These are phyloP conservation scores for Hymenoscyphus fraxineus DNA, from an alignment of 2,329 filamentous ascomycete genomes.

Conservation along the genomic window DNA sequence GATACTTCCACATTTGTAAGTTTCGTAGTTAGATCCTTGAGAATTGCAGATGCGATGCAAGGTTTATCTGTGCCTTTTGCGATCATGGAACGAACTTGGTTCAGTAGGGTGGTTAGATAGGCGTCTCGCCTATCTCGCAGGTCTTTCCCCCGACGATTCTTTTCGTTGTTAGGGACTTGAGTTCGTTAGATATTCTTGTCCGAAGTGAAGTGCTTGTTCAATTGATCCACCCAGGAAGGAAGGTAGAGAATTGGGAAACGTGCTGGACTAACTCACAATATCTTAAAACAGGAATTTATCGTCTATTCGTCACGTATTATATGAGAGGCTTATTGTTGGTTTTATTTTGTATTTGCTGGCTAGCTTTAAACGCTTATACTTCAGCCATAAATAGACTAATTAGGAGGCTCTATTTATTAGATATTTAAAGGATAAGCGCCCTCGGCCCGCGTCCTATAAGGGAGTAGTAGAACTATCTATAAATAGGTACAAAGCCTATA, in stretches of 20 bases:
- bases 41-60: constrained; percentile 50
- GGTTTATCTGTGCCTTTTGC: constrained; percentile 49
- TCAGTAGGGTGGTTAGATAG: constrained; percentile 47
- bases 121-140: constrained; percentile 45
- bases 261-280: constrained; percentile 34
- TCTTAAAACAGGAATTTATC: constrained; percentile 46
- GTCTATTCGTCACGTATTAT: too few relatives aligned
- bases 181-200: background rate
- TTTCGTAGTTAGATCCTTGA: constrained; percentile 52
- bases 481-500: too few relatives aligned
- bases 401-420: too few relatives aligned
- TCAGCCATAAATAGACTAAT: too few relatives aligned
- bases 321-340: too few relatives aligned
- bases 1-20: constrained; percentile 50
- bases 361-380: too few relatives aligned
- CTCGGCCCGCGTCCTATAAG: too few relatives aligned
- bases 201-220: background rate
- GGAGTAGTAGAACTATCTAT: too few relatives aligned
- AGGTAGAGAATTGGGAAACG: background rate
- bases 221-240: background rate
- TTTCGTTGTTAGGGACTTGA: constrained; percentile 47
- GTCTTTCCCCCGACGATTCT: constrained; percentile 44
- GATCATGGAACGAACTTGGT: constrained; percentile 50
- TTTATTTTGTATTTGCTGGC: too few relatives aligned
- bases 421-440: too few relatives aligned